Percentiles rank a stretch among this genome's conserved stretches.
Conservation (phyloP, 306 rosid genomes). For the Luffa acutangula region DNA sequence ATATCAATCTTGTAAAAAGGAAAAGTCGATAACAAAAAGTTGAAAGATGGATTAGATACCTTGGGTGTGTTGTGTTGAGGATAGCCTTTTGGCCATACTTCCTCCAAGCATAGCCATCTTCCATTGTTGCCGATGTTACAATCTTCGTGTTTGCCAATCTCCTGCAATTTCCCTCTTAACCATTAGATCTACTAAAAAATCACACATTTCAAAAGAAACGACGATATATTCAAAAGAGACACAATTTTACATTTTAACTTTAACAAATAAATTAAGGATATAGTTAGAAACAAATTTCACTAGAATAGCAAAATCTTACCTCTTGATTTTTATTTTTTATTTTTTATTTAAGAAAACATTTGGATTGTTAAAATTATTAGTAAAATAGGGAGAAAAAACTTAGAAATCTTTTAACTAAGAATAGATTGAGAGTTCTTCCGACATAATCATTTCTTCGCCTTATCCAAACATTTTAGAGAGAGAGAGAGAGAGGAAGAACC, state of each 20-base stretch:
- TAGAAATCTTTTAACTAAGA: too few relatives aligned
- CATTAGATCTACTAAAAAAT: not conserved
- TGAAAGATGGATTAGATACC: constrained; percentile 19
- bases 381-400: too few relatives aligned
- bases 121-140: constrained; percentile 11
- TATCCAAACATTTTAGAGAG: not conserved
- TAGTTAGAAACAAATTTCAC: too few relatives aligned
- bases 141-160: constrained; percentile 30
- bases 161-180: constrained; percentile 24
- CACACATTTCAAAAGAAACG: too few relatives aligned
- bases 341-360: too few relatives aligned
- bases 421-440: too few relatives aligned
- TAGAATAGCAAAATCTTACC: too few relatives aligned
- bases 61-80: constrained; percentile 58
- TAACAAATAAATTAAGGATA: too few relatives aligned
- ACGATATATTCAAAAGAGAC: too few relatives aligned
- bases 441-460: not conserved
- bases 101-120: constrained; percentile 65
- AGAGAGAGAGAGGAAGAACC: constrained; percentile 19
- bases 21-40: not conserved
- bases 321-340: too few relatives aligned
- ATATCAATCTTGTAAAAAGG: not conserved
- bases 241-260: not conserved
- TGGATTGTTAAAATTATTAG: too few relatives aligned
- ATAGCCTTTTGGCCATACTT: constrained; percentile 88